Conservation (phyloP, 257 asterid genomes). For the Rhazya stricta region DNA sequence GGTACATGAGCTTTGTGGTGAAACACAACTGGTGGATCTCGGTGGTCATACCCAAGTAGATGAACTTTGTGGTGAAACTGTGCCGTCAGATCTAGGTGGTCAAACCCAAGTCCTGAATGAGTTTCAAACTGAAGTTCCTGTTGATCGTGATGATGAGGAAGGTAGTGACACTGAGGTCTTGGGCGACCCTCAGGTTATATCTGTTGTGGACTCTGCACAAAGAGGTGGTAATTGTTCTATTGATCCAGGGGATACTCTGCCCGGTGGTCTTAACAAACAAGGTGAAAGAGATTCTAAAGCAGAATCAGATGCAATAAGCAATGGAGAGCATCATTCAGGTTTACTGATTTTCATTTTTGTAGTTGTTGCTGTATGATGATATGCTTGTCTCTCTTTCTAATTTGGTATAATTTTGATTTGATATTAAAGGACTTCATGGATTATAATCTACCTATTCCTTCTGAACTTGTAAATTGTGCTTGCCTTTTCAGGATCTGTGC, state of each 20-base stretch:
- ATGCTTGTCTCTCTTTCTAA: background rate
- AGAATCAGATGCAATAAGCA: conserved; percentile 19
- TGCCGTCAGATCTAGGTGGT: conserved; percentile 14
- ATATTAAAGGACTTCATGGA: background rate
- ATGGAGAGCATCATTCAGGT: conserved; percentile 36
- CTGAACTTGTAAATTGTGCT: conserved; percentile 10
- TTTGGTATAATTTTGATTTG: background rate
- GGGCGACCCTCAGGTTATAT: conserved; percentile 45
- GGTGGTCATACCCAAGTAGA: conserved; percentile 29
- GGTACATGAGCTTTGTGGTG: conserved; percentile 14
- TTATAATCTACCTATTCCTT: background rate
- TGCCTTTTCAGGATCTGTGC: conserved; percentile 45
- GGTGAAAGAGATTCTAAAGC: conserved; percentile 23
- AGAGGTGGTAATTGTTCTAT: conserved; percentile 16
- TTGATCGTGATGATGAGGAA: conserved; percentile 31
- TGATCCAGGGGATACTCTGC: conserved; percentile 23
- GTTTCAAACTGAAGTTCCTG: conserved; percentile 29
- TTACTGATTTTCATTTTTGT: background rate
- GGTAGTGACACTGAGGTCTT: conserved; percentile 35
- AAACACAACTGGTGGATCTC: conserved; percentile 19
- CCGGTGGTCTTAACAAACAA: conserved; percentile 21
- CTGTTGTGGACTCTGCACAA: conserved; percentile 33
- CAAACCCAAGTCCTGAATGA: conserved; percentile 58
- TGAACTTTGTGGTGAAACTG: conserved; percentile 19
- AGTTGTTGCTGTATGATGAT: background rate